Base-by-base conservation (phyloP, 371 early-diverging fungal genomes). In the Mucor saturninus region DNA sequence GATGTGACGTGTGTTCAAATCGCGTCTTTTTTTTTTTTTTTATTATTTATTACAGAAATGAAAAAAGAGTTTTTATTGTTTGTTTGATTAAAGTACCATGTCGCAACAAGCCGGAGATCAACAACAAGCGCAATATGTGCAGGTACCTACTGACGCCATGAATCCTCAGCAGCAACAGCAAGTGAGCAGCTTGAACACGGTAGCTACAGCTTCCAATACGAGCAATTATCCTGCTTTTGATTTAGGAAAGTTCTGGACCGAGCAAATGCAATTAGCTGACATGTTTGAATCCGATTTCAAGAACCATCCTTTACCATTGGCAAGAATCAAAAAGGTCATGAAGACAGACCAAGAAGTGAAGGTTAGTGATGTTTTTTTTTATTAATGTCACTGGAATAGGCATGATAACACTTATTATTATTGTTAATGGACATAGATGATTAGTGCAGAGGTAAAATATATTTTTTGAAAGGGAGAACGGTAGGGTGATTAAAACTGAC, bases 271-370 rank as follows among this genome's bases (percentile, higher is more conserved):
- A 32, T 55, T 66, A 11, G 79, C 76, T 21, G 75, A 74, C 21
- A 56, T 56, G 9, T 74, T 74, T 62, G 77, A 82, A 53, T 72
- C 79, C 35, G 97, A 97, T 72, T 96, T 94, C 77, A 98, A 97
- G 76, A 84, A 87, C 39, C 95, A 99, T 68, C 87, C 90, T 30
- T 76, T 99, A 63, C 99, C 99, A 9, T 77, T 99, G 50, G 99
- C 99, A n/a, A 81, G 99, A 40, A 98, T 99, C 66, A 99, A 99
- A 74, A 96, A 99, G 73, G 96, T 99, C 45, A 99, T 99, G 99
- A 99, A 99, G 79, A 91, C 95, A 3, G 99, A 99, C 75, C 96
- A 97, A 56, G 98, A 98, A 67, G 97, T 96, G 29, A 96, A 95
- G 85, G 91, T 91, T 15, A 38, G 30, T 21, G 15, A 40, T 26